Conservation (phyloP, 108 stramenopile species). For the Craspedostauros australis region DNA sequence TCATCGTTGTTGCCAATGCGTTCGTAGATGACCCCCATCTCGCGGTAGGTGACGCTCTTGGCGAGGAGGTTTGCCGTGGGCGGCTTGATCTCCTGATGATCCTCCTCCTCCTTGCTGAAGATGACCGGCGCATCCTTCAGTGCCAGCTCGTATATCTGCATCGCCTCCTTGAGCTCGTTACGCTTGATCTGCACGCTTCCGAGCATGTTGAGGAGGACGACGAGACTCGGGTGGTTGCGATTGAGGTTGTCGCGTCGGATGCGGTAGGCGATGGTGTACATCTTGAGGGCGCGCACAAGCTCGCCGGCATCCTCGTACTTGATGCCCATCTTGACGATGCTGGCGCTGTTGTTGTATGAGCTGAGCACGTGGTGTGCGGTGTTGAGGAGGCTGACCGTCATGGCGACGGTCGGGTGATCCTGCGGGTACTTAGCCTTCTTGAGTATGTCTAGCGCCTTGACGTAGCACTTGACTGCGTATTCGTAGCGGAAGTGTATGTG, state of each 20-base stretch:
- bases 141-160: slow-evolving; percentile 71
- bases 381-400: slow-evolving; percentile 46
- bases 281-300: slow-evolving; percentile 60
- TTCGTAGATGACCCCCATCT: slow-evolving; percentile 82
- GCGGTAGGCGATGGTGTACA: slow-evolving; percentile 85
- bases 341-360: slow-evolving; percentile 58
- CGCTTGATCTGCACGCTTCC: slow-evolving; percentile 74
- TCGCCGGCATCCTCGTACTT: slow-evolving; percentile 58
- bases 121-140: slow-evolving; percentile 40
- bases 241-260: slow-evolving; percentile 70
- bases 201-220: slow-evolving; percentile 78
- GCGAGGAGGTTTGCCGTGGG: slow-evolving; percentile 23
- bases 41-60: slow-evolving; percentile 64
- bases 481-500: slow-evolving; percentile 58
- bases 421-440: slow-evolving; percentile 44
- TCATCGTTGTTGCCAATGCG: slow-evolving; percentile 52
- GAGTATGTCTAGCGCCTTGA: slow-evolving; percentile 50
- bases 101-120: slow-evolving; percentile 3
- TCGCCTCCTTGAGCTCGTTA: slow-evolving; percentile 66
- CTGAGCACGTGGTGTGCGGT: slow-evolving; percentile 66
- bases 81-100: slow-evolving; percentile 3
- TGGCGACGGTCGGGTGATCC: slow-evolving; percentile 42
- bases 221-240: slow-evolving; percentile 58
- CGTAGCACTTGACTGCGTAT: slow-evolving; percentile 66
- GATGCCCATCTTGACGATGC: slow-evolving; percentile 82